Percentiles rank a stretch among this genome's conserved stretches.
phyloP scores from a whole-genome alignment of 1,284 basidiomycete species.

The Phylloboletellus chloephorus region DNA sequence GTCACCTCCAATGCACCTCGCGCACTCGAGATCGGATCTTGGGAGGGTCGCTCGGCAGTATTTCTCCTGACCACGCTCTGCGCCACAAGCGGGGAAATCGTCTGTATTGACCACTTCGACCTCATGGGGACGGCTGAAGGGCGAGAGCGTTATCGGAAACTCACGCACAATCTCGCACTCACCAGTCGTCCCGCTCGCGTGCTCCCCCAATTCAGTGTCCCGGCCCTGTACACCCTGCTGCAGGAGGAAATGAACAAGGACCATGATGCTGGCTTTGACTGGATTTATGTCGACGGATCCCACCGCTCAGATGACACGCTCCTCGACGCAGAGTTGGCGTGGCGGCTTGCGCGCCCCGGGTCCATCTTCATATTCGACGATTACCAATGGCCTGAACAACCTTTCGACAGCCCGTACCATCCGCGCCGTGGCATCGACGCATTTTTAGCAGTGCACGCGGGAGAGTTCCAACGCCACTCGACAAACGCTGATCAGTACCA shows the following conservation, averaged over 20 bases:
- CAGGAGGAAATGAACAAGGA: conserved; percentile 38
- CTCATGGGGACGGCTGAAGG: conserved; percentile 47
- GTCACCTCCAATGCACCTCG: conserved; percentile 38
- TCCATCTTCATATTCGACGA: conserved; percentile 56
- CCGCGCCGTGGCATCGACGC: conserved; percentile 53
- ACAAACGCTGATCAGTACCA: conserved; percentile 40
- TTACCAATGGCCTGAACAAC: conserved; percentile 49
- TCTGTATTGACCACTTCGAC: conserved; percentile 58
- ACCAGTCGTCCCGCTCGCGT: conserved; percentile 43
- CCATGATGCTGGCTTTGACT: conserved; percentile 45
- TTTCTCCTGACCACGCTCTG: conserved; percentile 48
- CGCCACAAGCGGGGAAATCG: conserved; percentile 38
- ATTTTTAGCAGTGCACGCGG: conserved; percentile 46
- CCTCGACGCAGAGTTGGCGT: conserved; percentile 53
- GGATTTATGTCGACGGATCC: conserved; percentile 56
- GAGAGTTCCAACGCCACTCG: conserved; percentile 43
- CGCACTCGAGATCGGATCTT: conserved; percentile 55
- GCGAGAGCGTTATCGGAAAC: conserved; percentile 38
- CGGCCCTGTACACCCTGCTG: conserved; percentile 45
- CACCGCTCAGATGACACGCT: conserved; percentile 56
- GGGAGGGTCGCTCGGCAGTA: conserved; percentile 58
- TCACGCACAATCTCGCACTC: conserved; percentile 44
- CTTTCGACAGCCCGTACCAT: conserved; percentile 45
- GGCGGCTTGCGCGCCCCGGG: conserved; percentile 48
- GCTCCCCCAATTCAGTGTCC: conserved; percentile 49